phyloP scores from a whole-genome alignment of 2,329 filamentous ascomycete genomes.

The Periconia sp. region DNA sequence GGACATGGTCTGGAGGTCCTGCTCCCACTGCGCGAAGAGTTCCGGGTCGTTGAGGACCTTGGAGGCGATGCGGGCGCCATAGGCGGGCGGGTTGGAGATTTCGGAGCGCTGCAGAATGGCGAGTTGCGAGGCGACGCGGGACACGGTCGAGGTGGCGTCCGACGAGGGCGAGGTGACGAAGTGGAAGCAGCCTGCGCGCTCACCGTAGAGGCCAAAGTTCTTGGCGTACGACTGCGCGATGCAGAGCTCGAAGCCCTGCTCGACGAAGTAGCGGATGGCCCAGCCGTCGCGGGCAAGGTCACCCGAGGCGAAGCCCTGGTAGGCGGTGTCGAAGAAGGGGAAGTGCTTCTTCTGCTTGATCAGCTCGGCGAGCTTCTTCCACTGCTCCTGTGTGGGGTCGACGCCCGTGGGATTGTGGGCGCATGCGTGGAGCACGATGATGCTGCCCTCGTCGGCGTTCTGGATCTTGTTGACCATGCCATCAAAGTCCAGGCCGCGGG shows the following conservation, averaged over 20 bases:
- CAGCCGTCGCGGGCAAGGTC: constrained; percentile 82
- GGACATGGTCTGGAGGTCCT: constrained; percentile 89
- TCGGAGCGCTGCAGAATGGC: constrained; percentile 94
- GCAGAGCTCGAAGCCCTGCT: constrained; percentile 76
- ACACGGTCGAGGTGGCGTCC: constrained; percentile 63
- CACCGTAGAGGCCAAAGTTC: constrained; percentile 82
- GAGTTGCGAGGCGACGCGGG: constrained; percentile 79
- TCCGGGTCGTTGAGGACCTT: constrained; percentile 78
- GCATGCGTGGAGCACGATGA: constrained; percentile 92
- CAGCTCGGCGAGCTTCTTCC: constrained; percentile 82
- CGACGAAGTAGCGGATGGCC: constrained; percentile 92
- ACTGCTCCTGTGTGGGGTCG: constrained; percentile 90
- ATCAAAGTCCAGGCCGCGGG: constrained; percentile 87
- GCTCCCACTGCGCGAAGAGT: constrained; percentile 90
- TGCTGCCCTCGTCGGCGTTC: constrained; percentile 71
- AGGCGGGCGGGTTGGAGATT: constrained; percentile 95
- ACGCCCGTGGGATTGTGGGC: constrained; percentile 98
- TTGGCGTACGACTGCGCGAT: constrained; percentile 58
- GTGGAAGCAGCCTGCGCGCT: constrained; percentile 96
- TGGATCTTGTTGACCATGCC: constrained; percentile 77
- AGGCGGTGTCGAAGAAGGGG: constrained; percentile 97
- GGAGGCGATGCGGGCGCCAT: constrained; percentile 86
- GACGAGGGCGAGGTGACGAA: constrained; percentile 74
- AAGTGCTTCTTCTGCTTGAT: constrained; percentile 82
- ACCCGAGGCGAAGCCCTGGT: constrained; percentile 96